These are phyloP conservation scores for Ceratocystis huliohia DNA, from an alignment of 2,329 filamentous ascomycete species.

Conservation along the genomic window DNA sequence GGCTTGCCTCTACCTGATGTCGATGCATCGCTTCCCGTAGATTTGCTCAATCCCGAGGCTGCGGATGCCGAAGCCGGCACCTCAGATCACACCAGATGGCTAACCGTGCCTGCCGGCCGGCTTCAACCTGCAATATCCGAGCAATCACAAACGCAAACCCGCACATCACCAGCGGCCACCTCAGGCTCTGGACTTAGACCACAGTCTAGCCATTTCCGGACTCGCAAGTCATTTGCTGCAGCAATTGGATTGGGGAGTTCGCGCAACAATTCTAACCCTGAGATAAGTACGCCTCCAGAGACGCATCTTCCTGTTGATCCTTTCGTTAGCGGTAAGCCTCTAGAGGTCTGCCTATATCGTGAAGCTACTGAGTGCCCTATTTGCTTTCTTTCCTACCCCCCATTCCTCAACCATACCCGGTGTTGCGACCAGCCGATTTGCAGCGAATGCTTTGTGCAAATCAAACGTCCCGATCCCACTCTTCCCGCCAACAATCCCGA, in stretches of 20 bases:
- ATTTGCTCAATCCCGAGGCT: slow-evolving; percentile 36
- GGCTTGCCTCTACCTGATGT: slow-evolving; percentile 72
- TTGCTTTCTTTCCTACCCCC: slow-evolving; percentile 91
- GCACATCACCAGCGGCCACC: background rate
- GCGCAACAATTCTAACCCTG: slow-evolving; percentile 57
- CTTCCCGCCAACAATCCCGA: slow-evolving; percentile 62
- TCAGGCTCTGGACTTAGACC: slow-evolving; percentile 29
- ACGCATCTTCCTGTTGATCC: slow-evolving; percentile 68
- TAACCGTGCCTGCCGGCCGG: slow-evolving; percentile 64
- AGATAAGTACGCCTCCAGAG: slow-evolving; percentile 59
- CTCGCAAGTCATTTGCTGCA: slow-evolving; percentile 66
- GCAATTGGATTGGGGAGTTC: slow-evolving; percentile 56
- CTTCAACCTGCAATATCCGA: slow-evolving; percentile 73
- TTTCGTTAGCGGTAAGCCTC: slow-evolving; percentile 82
- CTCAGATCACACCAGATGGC: slow-evolving; percentile 51
- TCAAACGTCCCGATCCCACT: slow-evolving; percentile 86
- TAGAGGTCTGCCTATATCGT: slow-evolving; percentile 91
- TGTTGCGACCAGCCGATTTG: slow-evolving; percentile 96
- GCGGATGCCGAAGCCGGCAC: slow-evolving; percentile 36
- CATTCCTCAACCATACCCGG: slow-evolving; percentile 82
- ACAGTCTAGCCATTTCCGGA: slow-evolving; percentile 62
- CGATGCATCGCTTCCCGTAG: slow-evolving; percentile 63
- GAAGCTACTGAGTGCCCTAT: slow-evolving; percentile 84
- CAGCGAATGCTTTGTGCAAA: slow-evolving; percentile 97
- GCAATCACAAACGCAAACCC: slow-evolving; percentile 30